Conservation (phyloP, 805 yeast genomes). For the Torulaspora gathmanii region DNA sequence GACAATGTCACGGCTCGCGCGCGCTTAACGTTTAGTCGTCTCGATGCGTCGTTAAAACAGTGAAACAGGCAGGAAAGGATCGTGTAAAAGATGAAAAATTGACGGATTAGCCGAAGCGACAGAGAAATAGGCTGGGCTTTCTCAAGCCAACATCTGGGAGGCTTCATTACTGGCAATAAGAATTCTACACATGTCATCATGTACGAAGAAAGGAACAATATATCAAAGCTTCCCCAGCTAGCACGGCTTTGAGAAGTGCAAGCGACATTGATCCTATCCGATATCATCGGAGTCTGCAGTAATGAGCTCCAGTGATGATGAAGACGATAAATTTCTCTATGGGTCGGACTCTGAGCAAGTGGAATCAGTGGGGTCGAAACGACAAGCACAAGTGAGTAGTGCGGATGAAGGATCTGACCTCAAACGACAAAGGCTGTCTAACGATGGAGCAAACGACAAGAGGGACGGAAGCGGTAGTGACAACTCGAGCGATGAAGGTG, state of each 20-base stretch:
- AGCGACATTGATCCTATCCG: not conserved
- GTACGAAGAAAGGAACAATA: no score
- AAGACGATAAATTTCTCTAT: constrained; percentile 35
- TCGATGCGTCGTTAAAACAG: not conserved
- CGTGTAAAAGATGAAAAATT: not conserved
- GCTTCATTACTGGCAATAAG: no score
- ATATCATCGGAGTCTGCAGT: not conserved
- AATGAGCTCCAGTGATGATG: constrained; percentile 34
- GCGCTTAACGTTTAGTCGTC: not conserved
- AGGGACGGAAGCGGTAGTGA: constrained; percentile 19
- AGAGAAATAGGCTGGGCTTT: not conserved
- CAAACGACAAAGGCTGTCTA: constrained; percentile 11
- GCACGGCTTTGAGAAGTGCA: not conserved
- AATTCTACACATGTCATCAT: no score
- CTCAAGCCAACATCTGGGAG: not conserved
- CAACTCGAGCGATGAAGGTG: constrained; percentile 42
- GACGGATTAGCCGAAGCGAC: not conserved
- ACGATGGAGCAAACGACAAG: constrained; percentile 18
- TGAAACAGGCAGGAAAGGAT: no score
- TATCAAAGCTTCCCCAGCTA: no score
- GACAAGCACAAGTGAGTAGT: constrained; percentile 19
- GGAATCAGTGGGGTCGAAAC: constrained; percentile 14
- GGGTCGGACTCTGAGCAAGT: constrained; percentile 33
- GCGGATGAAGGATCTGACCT: constrained; percentile 9
- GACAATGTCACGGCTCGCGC: not conserved